phyloP scores from a whole-genome alignment of 2,329 filamentous ascomycete species.

The Pseudopyricularia javanii region DNA sequence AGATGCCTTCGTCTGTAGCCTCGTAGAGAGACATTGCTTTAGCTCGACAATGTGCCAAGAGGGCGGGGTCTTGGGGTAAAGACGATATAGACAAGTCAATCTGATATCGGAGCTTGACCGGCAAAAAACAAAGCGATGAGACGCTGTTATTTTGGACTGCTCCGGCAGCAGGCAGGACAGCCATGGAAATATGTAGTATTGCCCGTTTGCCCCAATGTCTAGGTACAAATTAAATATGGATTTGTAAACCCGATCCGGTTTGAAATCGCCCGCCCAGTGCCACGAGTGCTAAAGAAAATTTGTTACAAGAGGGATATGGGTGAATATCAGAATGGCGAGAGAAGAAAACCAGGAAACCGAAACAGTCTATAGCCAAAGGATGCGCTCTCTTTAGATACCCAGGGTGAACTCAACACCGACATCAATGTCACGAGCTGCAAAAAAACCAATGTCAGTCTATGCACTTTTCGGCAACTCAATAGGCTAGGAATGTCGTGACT shows the following conservation, averaged over 20 bases:
- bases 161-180: background rate
- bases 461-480: background rate
- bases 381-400: conserved; percentile 57
- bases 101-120: no score
- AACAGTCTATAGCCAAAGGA: conserved; percentile 5
- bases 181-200: background rate
- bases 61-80: no score
- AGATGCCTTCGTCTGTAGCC: no score
- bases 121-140: background rate
- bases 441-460: background rate
- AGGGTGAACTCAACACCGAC: conserved; percentile 92
- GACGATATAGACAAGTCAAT: no score
- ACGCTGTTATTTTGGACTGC: background rate
- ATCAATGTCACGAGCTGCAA: conserved; percentile 77
- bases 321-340: background rate
- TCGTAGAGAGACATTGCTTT: no score
- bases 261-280: background rate
- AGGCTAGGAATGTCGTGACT: conserved; percentile 21
- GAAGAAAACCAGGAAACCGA: conserved; percentile 1
- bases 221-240: background rate
- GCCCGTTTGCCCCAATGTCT: background rate
- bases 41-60: no score
- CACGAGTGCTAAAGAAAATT: background rate
- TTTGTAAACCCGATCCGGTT: background rate
- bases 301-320: background rate